A percentile compares a stretch with the other conserved stretches of the same genome.
Conservation (phyloP, 1,139 yeast genomes). For the Pichia terricola region DNA sequence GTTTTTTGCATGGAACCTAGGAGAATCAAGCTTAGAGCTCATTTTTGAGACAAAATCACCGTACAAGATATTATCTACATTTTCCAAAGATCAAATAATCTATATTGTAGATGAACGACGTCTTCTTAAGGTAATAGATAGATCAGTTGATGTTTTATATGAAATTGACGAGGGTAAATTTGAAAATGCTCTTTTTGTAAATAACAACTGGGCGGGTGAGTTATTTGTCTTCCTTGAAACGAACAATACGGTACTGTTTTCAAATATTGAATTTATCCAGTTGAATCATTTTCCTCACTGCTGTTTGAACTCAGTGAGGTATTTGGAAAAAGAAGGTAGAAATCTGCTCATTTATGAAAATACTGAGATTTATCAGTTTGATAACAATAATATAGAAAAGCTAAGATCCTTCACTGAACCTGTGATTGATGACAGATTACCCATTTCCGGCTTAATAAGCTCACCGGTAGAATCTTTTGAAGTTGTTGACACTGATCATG, state of each 20-base stretch:
- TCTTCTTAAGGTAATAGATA: not conserved
- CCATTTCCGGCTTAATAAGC: slow-evolving; percentile 4
- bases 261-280: no score
- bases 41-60: not conserved
- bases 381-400: not conserved
- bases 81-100: not conserved
- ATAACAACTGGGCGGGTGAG: not conserved
- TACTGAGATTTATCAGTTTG: slow-evolving; percentile 2
- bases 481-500: slow-evolving; percentile 1
- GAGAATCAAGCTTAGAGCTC: no score
- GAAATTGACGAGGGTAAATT: not conserved
- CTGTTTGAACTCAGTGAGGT: no score
- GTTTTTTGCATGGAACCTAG: no score
- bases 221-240: slow-evolving; percentile 1
- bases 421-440: slow-evolving; percentile 2
- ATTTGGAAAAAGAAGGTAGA: no score
- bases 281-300: no score
- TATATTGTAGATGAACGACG: slow-evolving; percentile 1
- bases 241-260: not conserved
- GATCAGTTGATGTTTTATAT: not conserved
- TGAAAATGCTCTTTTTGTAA: not conserved
- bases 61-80: slow-evolving; percentile 1
- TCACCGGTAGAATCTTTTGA: slow-evolving; percentile 2
- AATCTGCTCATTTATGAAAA: no score
- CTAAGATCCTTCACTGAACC: no score